phyloP scores from a whole-genome alignment of 2,329 filamentous ascomycete genomes.

The Hypoxylon sp. region DNA sequence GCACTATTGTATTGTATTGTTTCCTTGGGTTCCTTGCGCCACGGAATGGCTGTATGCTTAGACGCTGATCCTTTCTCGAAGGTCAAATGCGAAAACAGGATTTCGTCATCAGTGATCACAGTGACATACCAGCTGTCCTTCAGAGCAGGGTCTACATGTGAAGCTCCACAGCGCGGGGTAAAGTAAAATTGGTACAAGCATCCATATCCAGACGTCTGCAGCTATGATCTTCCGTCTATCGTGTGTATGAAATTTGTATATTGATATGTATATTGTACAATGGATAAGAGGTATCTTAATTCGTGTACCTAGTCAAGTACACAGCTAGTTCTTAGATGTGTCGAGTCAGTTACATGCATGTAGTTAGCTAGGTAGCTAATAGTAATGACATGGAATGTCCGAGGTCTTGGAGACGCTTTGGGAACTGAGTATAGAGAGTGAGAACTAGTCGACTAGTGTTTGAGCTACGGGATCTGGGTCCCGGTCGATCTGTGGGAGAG shows the following conservation, averaged over 20 bases:
- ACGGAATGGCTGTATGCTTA: conserved; percentile 8
- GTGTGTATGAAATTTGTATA: neutral
- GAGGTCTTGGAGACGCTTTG: neutral
- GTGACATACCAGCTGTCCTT: conserved; percentile 23
- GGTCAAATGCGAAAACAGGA: conserved; percentile 36
- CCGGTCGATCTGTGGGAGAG: conserved; percentile 23
- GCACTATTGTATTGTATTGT: neutral
- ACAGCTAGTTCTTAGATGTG: conserved; percentile 2
- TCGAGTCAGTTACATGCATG: conserved; percentile 37
- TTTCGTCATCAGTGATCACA: conserved; percentile 39
- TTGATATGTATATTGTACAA: conserved; percentile 12
- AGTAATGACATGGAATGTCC: conserved; percentile 4
- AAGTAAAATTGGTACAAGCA: conserved; percentile 12
- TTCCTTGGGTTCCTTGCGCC: conserved; percentile 3
- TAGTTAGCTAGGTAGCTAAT: conserved; percentile 4
- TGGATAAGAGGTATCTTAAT: conserved; percentile 5
- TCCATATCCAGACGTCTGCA: neutral
- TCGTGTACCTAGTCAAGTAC: conserved; percentile 2
- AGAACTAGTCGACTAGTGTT: neutral
- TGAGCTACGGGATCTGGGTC: conserved; percentile 25
- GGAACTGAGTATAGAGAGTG: neutral
- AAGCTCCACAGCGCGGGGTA: conserved; percentile 36
- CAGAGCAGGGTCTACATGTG: conserved; percentile 23
- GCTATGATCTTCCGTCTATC: conserved; percentile 4
- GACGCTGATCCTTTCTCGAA: conserved; percentile 27